phyloP scores from a whole-genome alignment of 495 filamentous ascomycete species.

The Parathielavia hyrcaniae region DNA sequence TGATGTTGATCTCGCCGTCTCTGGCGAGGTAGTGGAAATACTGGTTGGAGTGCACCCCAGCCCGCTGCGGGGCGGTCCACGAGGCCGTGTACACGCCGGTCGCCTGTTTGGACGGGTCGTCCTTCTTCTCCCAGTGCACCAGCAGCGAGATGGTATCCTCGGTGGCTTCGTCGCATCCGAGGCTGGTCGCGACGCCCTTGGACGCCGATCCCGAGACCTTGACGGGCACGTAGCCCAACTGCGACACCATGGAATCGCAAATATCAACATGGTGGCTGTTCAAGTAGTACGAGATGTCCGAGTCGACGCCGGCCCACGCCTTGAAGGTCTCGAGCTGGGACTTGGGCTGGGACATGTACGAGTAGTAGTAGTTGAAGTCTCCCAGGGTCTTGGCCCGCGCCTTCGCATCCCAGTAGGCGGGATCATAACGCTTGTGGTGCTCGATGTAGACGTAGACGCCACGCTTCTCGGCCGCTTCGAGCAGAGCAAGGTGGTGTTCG shows the following conservation, averaged over 20 bases:
- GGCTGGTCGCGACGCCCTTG: conserved; percentile 58
- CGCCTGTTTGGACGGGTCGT: conserved; percentile 58
- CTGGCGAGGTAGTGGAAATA: conserved; percentile 90
- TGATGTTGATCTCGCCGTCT: conserved; percentile 77
- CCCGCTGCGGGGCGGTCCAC: conserved; percentile 88
- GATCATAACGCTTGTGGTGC: conserved; percentile 94
- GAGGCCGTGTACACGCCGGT: conserved; percentile 92
- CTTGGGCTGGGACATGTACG: conserved; percentile 94
- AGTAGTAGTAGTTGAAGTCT: conserved; percentile 97
- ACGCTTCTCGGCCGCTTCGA: conserved; percentile 64
- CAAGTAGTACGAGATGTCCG: conserved; percentile 89
- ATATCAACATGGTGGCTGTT: conserved; percentile 93
- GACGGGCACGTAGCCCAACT: conserved; percentile 61
- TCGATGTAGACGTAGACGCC: conserved; percentile 89
- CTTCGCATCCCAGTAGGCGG: conserved; percentile 81
- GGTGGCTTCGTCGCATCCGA: conserved; percentile 73
- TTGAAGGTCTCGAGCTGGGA: conserved; percentile 91
- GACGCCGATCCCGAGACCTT: conserved; percentile 72
- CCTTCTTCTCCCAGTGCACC: conserved; percentile 76
- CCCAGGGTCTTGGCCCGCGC: conserved; percentile 67
- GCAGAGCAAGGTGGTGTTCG: conserved; percentile 66
- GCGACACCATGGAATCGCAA: conserved; percentile 77
- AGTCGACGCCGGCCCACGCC: conserved; percentile 86
- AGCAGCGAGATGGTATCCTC: conserved; percentile 91
- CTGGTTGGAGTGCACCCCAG: conserved; percentile 89